Percentiles rank a stretch among this genome's conserved stretches.
Evolutionary conservation across 176 grass and related monocot species (phyloP).

Genomic region (Musa troglodytarum): DNA sequence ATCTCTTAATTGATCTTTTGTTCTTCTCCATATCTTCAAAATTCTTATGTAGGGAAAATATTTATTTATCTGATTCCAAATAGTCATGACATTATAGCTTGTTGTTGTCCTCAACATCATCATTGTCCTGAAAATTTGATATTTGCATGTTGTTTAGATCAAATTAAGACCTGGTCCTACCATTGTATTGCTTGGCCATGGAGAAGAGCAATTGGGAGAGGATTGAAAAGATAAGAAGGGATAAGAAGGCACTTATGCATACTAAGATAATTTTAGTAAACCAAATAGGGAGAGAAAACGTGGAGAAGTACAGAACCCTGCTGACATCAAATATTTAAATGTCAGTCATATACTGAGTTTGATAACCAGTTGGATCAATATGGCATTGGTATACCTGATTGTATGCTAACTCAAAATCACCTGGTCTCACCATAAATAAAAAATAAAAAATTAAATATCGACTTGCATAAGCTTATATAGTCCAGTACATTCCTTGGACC

Average conservation of each 20-base stretch:
- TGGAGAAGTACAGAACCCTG: not conserved
- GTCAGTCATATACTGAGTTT: too few species aligned
- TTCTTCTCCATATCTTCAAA: not conserved
- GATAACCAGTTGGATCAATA: too few species aligned
- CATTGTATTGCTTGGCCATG: not conserved
- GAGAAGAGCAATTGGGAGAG: not conserved
- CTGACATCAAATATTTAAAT: not conserved
- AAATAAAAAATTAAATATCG: too few species aligned
- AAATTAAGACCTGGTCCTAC: not conserved
- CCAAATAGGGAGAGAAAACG: not conserved
- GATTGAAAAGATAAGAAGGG: not conserved
- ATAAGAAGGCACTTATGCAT: not conserved
- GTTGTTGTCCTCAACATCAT: not conserved
- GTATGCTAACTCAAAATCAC: too few species aligned
- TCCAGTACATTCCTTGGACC: too few species aligned
- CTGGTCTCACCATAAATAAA: too few species aligned
- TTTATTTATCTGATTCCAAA: not conserved
- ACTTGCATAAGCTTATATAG: too few species aligned
- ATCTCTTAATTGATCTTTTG: not conserved
- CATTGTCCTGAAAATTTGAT: not conserved
- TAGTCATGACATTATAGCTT: not conserved
- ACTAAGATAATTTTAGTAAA: not conserved
- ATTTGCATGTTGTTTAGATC: not conserved
- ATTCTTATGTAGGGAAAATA: not conserved
- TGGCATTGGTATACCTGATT: too few species aligned